Base-by-base conservation (phyloP, 768 basidiomycete genomes). In the Rhizopogon sp. region DNA sequence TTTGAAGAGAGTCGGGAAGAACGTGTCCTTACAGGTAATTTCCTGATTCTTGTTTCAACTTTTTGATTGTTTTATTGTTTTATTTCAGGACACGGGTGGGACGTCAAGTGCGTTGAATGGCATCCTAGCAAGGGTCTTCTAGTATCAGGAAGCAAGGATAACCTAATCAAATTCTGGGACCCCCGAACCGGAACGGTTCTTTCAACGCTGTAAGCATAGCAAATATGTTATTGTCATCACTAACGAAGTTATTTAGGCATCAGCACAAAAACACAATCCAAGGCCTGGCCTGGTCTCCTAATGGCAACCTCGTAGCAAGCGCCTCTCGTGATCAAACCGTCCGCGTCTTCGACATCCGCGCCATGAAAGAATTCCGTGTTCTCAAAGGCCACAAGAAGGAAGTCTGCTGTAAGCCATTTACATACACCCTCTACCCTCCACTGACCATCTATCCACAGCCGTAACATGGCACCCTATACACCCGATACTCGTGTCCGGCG, bases 151-250 rank as follows among this genome's bases (percentile, higher is more conserved):
- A 93, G 91, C 62, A 98, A 98, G 72, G 97, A 99, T 72, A 97
- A 98, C 70, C 83, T 93, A 62, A 93, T 98, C 72, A 98, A 98
- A 65, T 99, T 99, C 73, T 99, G 97, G 97, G 97, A 99, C 69
- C 97, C 97, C 20, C 80, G 97, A 39, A 93, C 92, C 9, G 92
- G 90, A 37, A 94, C 90, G 0, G 84, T 87, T 9, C 79, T 99
- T 6, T 92, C 93, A 5, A 97, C 95, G 0, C 73, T 98, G 94
- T 95, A 67, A 57, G 87, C 72, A 17, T 17, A 45, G 43, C 29
- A 50, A 5, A 11, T 9, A 11, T 7, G 8, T 10, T 6, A 43
- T 3, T 50, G 8, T 25, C 47, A 31, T 54, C 3, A 43, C 7
- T 16, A 25, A 9, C 46, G 25, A 14, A 5, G n/a, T 17, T 5